Evolutionary conservation across 1,284 basidiomycete genomes (phyloP), one percentile per base, ranked within the genome.

Genomic region (Abortiporus biennis): DNA sequence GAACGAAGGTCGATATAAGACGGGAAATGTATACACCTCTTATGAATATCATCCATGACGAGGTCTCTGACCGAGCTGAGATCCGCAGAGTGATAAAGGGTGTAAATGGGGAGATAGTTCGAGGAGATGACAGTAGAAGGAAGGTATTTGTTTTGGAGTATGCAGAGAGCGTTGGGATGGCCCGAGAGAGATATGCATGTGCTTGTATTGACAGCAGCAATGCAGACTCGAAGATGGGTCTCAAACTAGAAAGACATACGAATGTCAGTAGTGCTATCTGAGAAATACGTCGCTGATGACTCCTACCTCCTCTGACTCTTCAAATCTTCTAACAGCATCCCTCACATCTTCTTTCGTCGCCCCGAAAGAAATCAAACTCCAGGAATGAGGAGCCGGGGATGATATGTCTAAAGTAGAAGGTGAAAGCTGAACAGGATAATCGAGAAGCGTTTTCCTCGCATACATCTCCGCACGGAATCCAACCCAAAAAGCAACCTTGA

Each of bases 131-230:
- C 47, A 22, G 59, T 63, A 15, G 53, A 51, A 4, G 61, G 47
- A 8, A 64, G 58, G 36, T 72, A 51, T 6, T 50, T 57, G 5
- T 51, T 47, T 12, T 65, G 56, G 54, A 82, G 80, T 17, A 55
- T 50, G 5, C 56, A 50, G 13, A 83, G 59, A 33, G 67, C 45
- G 42, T 74, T 67, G 0, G 80, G 78, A n/a, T 34, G 66, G 13
- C 79, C 80, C 2, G 80, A 82, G 38, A 81, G 60, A 2, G 80
- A 78, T 40, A 78, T 59, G 44, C 67, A 72, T 11, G 51, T 60
- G 40, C n/a, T n/a, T n/a, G n/a, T n/a, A n/a, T n/a, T n/a, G n/a
- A n/a, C n/a, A n/a, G n/a, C n/a, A n/a, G n/a, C n/a, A n/a, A n/a
- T n/a, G n/a, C n/a, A n/a, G n/a, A n/a, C n/a, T n/a, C n/a, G n/a